phyloP scores from a whole-genome alignment of 2,329 filamentous ascomycete genomes.

The Pyricularia grisea region DNA sequence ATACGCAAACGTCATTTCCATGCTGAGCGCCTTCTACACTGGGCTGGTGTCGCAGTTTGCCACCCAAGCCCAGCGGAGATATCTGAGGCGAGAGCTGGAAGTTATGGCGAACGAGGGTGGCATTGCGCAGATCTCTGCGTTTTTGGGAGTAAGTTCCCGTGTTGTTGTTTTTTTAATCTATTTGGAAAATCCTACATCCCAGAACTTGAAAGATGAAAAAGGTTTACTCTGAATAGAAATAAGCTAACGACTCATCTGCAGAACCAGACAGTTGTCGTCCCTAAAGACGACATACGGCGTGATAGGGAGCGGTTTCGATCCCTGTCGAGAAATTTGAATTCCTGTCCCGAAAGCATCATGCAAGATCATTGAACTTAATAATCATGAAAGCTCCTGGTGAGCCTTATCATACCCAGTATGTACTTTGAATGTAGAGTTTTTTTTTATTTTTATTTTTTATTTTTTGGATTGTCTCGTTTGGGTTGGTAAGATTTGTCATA shows the following conservation, averaged over 20 bases:
- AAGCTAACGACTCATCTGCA: neutral
- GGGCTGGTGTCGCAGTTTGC: neutral
- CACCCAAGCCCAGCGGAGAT: neutral
- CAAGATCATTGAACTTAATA: neutral
- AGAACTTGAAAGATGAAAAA: neutral
- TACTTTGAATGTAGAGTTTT: neutral
- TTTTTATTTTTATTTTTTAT: neutral
- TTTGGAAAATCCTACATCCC: neutral
- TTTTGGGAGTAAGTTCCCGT: neutral
- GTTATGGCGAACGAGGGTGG: neutral
- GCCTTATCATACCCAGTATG: neutral
- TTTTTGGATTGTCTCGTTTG: neutral
- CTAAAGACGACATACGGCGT: slow-evolving; percentile 2
- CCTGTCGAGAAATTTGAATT: neutral
- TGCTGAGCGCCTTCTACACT: neutral
- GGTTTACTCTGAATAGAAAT: too few relatives aligned
- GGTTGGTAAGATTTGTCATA: neutral
- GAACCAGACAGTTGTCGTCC: neutral
- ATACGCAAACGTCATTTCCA: neutral
- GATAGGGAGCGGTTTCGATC: neutral
- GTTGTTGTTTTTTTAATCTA: neutral
- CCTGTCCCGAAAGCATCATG: neutral
- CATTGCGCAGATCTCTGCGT: neutral
- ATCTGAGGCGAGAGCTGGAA: neutral
- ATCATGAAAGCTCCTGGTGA: neutral